Base-by-base conservation (phyloP, 2,329 filamentous ascomycete genomes). In the Colletotrichum sp. region DNA sequence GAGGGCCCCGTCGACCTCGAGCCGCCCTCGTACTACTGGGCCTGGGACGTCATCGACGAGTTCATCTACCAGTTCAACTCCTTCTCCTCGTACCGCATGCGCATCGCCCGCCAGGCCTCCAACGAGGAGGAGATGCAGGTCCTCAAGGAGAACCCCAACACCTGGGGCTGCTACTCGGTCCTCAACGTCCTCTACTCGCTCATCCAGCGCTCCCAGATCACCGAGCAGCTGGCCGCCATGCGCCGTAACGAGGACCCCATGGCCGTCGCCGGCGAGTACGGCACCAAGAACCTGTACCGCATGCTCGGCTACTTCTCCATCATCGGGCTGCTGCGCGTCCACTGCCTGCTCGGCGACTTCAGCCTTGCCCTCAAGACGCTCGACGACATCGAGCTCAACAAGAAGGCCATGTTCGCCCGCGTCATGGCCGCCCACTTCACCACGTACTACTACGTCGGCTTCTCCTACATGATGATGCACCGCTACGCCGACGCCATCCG, bases 381-480 rank as follows among this genome's bases (percentile, higher is more conserved):
- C 80, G 97, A 99, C 86, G 96, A 99, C 85, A 99, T 99, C 84
- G 97, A 99, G 92, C 93, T 99, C 83, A 99, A 99, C 91, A 99
- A 99, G 92, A 99, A 99, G 91, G 96, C 97, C 87, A 99, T 99
- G 95, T 99, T 99, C 86, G 96, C 97, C 78, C 95, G 97, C 80
- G 97, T 99, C 85, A 99, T 99, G 97, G 96, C 97, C 71, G 97
- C 97, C 75, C 97, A 99, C 90, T 99, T 99, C 90, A 98, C 96
- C 80, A 99, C 97, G 79, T 99, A 99, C 92, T 99, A 99, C 93
- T 99, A 99, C 86, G 96, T 99, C 78, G 97, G 97, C 81, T 99
- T 99, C 93, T 98, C 95, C 81, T 99, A 99, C 94, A 99, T 99
- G 96, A 99, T 99, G 97, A 98, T 99, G 95, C 96, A 97, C 89